These are phyloP conservation scores for Talaromyces wortmannii DNA, from an alignment of 495 filamentous ascomycete species.

Conservation along the genomic window DNA sequence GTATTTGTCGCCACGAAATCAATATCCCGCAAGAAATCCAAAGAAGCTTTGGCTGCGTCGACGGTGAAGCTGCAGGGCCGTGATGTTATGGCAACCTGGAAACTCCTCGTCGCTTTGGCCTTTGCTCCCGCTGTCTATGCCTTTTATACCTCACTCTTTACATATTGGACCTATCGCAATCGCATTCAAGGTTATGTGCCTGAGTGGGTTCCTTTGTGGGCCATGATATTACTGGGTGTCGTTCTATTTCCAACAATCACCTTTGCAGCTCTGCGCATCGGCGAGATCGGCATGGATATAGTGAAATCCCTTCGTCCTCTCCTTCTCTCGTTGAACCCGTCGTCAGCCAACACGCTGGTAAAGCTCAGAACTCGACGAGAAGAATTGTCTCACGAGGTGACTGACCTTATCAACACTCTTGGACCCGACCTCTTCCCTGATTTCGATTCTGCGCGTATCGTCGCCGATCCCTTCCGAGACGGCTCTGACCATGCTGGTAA, in stretches of 20 bases:
- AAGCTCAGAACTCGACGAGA: constrained; percentile 69
- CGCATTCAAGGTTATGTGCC: constrained; percentile 74
- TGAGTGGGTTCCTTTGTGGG: constrained; percentile 71
- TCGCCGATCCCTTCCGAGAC: constrained; percentile 54
- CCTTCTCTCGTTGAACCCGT: constrained; percentile 79
- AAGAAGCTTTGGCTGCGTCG: constrained; percentile 83
- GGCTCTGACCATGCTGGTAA: constrained; percentile 7
- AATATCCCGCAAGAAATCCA: constrained; percentile 86
- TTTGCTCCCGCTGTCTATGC: constrained; percentile 84
- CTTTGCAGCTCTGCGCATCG: constrained; percentile 90
- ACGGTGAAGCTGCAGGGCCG: constrained; percentile 89
- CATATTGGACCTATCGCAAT: constrained; percentile 73
- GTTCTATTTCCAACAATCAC: constrained; percentile 82
- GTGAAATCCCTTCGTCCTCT: constrained; percentile 89
- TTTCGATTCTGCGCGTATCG: constrained; percentile 78
- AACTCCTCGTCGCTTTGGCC: constrained; percentile 84
- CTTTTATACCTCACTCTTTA: constrained; percentile 66
- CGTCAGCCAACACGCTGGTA: constrained; percentile 74
- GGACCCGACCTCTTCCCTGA: constrained; percentile 96
- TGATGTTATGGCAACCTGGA: constrained; percentile 98
- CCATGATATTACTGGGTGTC: constrained; percentile 64
- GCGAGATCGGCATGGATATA: constrained; percentile 97
- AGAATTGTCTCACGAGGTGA: constrained; percentile 73
- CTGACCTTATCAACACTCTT: constrained; percentile 86
- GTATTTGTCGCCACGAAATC: constrained; percentile 86